Percentiles rank a stretch among this genome's conserved stretches.
These are phyloP conservation scores for Trichophyton benhamiae DNA, from an alignment of 2,329 filamentous ascomycete species.

Conservation along the genomic window DNA sequence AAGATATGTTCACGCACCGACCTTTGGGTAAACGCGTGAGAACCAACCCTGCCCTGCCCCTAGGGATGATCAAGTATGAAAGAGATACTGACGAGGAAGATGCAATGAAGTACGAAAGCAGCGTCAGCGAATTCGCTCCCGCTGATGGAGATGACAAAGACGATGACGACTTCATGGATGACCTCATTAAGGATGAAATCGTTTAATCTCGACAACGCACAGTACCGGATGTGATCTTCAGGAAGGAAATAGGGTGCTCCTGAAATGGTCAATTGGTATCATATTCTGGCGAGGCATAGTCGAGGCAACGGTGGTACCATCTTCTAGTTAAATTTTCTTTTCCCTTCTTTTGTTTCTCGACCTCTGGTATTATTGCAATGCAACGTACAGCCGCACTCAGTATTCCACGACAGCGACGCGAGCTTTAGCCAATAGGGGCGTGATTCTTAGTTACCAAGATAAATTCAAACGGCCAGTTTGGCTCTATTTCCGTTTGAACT, in stretches of 20 bases:
- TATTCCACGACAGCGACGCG: neutral
- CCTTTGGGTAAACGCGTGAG: constrained; percentile 16
- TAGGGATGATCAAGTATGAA: constrained; percentile 15
- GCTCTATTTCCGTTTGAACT: no score
- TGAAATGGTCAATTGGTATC: neutral
- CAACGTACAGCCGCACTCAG: no score
- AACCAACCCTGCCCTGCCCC: constrained; percentile 12
- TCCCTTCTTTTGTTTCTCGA: neutral
- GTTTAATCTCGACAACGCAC: neutral
- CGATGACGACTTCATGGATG: constrained; percentile 1
- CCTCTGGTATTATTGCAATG: neutral
- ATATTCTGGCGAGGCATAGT: neutral
- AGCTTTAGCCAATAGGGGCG: neutral
- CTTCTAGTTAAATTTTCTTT: neutral
- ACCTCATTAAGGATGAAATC: neutral
- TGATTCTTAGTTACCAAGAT: neutral
- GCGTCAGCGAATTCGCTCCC: constrained; percentile 9
- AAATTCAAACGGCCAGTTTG: neutral
- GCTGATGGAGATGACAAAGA: neutral
- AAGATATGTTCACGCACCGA: neutral
- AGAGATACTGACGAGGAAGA: constrained; percentile 11
- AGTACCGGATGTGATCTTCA: neutral
- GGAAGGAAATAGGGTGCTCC: neutral
- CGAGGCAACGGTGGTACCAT: neutral
- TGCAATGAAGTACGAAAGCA: constrained; percentile 10